Base-by-base conservation (phyloP, 768 basidiomycete genomes). In the Mycena latifolia region DNA sequence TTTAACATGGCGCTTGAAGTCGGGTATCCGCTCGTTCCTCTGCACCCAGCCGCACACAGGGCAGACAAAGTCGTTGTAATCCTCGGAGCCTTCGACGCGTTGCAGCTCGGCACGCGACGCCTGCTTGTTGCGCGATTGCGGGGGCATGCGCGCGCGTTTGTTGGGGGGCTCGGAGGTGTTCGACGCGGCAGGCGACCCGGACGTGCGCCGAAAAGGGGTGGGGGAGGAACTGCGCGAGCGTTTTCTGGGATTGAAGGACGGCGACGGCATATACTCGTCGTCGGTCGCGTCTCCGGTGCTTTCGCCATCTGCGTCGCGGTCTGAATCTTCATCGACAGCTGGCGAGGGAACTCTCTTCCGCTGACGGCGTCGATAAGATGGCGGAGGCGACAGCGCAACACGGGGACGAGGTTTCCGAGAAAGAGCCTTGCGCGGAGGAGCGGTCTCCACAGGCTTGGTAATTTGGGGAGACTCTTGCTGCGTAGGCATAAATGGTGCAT, bases 1-100 rank as follows among this genome's bases (percentile, higher is more conserved):
- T 47, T 76, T 79, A 46, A 89, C 72, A 72, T 90, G 89, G 25
- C 89, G 84, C 73, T 83, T 84, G 72, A 86, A 85, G 70, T 90
- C 89, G 12, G 88, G 87, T 31, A 83, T 72, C 27, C 89, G 86
- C 43, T 78, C 77, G 76, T 86, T 87, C 39, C 67, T 73, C 69
- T 85, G 85, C 33, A 80, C 75, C 81, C 82, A 85, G 50, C 74
- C 75, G 72, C 87, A 87, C 53, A 78, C 77, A 3, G 83, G 83
- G 71, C 87, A 88, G 5, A 77, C 62, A 74, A 81, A 76, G 72
- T 80, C 72, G 66, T 66, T 57, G 7, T 75, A 58, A 1, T 64
- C 63, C 59, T 69, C 50, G 22, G 72, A 55, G 46, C 67, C 61
- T 55, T 75, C 59, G 20, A 75, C 72, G 41, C 51, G 65, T 17